Base-by-base conservation (phyloP, 208 protist genomes). In the Angomonas ambiguus region DNA sequence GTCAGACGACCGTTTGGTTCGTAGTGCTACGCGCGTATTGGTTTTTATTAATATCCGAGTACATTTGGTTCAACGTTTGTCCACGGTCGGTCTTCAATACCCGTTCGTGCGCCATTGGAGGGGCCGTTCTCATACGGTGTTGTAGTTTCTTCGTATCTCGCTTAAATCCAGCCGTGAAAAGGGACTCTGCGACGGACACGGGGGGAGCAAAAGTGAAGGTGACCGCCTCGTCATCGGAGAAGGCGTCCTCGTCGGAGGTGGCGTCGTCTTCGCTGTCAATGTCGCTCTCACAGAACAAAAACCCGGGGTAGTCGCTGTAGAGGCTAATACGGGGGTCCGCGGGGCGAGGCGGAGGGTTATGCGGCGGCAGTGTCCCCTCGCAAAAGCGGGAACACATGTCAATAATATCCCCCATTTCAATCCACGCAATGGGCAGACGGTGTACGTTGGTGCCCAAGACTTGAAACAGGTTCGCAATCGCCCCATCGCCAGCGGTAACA, bases 321-420 rank as follows among this genome's bases (percentile, higher is more conserved):
- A 94, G 57, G 57, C 75, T 91, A 62, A 94, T 94, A 28, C 88
- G 87, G 2, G 88, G 88, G 58, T 96, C 91, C 0, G 88, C 91
- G 31, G 91, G 86, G 4, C 91, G 86, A 10, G 91, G 91, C 11
- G 91, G 87, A 0, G 91, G 91, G 69, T 93, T 84, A 64, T 87
- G 90, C 8, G 88, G 82, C 18, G 83, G 83, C 16, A 77, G 58
- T 56, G 91, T 78, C 4, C 38, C 42, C 8, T 78, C 68, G 18
- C 79, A 85, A 69, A 97, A 95, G 11, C 88, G 85, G 10, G 67
- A 72, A 63, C 87, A 93, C 88, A 96, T 96, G 62, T 94, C 93
- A 30, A 95, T 84, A 35, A 96, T 74, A 56, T 97, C 93, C 5
- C 93, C 93, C 76, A 88, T 94, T 22, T 97, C 93, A 62, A 97